Percentiles rank a stretch among this genome's conserved stretches.
These are phyloP conservation scores for Chimonanthus praecox DNA, from an alignment of 164 flowering plant genomes.

Conservation along the genomic window DNA sequence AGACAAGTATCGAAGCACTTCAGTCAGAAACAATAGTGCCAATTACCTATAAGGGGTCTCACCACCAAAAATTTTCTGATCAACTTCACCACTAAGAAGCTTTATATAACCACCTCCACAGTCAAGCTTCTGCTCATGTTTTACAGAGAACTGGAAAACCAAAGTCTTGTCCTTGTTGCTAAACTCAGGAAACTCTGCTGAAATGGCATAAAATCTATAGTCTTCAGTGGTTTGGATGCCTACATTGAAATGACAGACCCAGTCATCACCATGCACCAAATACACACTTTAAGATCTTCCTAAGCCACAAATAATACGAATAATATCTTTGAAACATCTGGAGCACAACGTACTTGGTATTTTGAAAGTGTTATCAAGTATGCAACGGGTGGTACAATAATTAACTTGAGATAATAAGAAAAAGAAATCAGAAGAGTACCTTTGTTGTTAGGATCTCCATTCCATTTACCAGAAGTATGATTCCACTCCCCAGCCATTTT, in stretches of 20 bases:
- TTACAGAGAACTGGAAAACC: conserved; percentile 89
- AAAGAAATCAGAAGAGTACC: conserved; percentile 29
- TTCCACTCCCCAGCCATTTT: conserved; percentile 88
- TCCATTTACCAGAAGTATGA: conserved; percentile 89
- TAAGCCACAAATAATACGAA: not conserved
- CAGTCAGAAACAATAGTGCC: not conserved
- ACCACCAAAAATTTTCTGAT: conserved; percentile 93
- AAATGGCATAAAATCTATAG: conserved; percentile 82
- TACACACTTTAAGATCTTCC: not conserved
- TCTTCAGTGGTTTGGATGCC: conserved; percentile 95
- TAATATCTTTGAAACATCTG: not conserved
- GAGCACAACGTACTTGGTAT: not conserved
- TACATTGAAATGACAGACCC: conserved; percentile 9
- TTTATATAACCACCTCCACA: conserved; percentile 99
- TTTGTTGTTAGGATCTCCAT: conserved; percentile 77
- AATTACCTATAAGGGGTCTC: conserved; percentile 88
- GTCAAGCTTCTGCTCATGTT: conserved; percentile 94
- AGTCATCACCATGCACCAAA: not conserved
- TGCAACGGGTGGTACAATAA: no score
- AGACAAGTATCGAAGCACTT: not conserved
- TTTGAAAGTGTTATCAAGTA: not conserved
- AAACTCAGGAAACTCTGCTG: conserved; percentile 86
- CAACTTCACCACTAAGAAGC: conserved; percentile 77
- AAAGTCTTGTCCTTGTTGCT: conserved; percentile 87
- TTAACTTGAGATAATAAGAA: not conserved